A percentile compares a stretch with the other conserved stretches of the same genome.
Conservation (phyloP, 73 alveolate genomes). For the Urostyla sp. region DNA sequence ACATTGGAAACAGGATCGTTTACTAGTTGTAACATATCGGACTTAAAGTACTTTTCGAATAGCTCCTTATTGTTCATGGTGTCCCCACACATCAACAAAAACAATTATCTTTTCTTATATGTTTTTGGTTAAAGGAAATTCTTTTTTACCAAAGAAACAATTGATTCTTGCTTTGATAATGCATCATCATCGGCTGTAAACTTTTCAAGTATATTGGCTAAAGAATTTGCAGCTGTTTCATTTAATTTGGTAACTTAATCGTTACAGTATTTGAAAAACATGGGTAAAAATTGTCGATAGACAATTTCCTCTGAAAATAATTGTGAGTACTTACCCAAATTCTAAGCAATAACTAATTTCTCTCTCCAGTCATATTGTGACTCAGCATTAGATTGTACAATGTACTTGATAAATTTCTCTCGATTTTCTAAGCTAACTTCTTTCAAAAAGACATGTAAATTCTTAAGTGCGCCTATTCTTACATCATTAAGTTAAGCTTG, state of each 20-base stretch:
- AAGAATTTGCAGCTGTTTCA: constrained; percentile 44
- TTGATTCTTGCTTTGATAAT: constrained; percentile 36
- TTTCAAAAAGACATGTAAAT: constrained; percentile 45
- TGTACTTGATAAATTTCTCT: constrained; percentile 44
- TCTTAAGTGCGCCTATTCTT: constrained; percentile 58
- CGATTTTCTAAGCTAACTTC: constrained; percentile 60
- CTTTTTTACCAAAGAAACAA: constrained; percentile 48
- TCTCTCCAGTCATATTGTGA: constrained; percentile 59
- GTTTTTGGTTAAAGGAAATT: constrained; percentile 49
- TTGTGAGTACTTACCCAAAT: constrained; percentile 65
- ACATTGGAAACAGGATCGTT: constrained; percentile 66
- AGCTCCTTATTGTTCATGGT: constrained; percentile 63
- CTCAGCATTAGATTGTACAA: constrained; percentile 43
- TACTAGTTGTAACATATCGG: constrained; percentile 50
- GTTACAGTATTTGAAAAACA: constrained; percentile 64
- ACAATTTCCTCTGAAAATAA: constrained; percentile 62
- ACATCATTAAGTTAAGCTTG: constrained; percentile 48
- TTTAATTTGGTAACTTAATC: constrained; percentile 61
- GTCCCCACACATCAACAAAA: constrained; percentile 63
- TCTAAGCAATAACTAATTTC: constrained; percentile 55
- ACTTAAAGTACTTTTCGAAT: constrained; percentile 58
- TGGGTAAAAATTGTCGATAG: constrained; percentile 39
- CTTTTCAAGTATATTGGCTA: constrained; percentile 47
- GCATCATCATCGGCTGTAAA: constrained; percentile 49
- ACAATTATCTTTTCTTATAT: constrained; percentile 53